Evolutionary conservation across 306 rosid species (phyloP), one percentile per base, ranked within the genome.

Genomic region (Vicia faba): DNA sequence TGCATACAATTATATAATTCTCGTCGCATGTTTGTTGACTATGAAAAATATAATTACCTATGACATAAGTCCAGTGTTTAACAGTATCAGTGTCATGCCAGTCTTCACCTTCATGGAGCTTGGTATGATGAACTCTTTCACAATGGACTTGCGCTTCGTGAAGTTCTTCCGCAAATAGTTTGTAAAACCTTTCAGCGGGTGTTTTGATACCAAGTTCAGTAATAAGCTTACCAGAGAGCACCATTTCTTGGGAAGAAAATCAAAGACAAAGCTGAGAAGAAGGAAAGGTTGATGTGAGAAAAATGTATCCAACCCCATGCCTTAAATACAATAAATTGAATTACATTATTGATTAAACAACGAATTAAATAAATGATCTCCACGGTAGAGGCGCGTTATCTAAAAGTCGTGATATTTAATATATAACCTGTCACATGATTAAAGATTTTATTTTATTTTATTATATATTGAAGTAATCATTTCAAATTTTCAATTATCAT

Each of bases 71-170:
- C 61, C 76, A 71, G 43, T 60, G 61, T 60, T 80, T 84, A 15
- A 84, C 29, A 5, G 79, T 58, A 39, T 62, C 85, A 46, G 44
- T 5, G 14, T 48, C 29, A 28, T 80, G 68, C 87, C 84, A 83
- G 14, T 83, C 82, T 18, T 83, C 83, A 25, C 85, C 88, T 62
- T 83, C 72, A 56, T 85, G 87, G 2, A 85, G 62, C 14, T 54
- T 65, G 13, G 69, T 36, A 1, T 7, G 40, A 12, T 85, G 85
- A 0, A 82, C 38, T 7, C 18, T 11, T 0, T 60, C 83, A 7
- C 64, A 5, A 2, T 69, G 41, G 39, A 71, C 69, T 11, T 81
- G 83, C 38, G 77, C n/a, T 5, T 77, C 35, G 41, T 67, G 73
- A 3, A 64, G 55, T 58, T 71, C 18, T 7, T 16, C 9, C 10